Evolutionary conservation across 2,329 filamentous ascomycete species (phyloP).

Genomic region (Fonsecaea pedrosoi): DNA sequence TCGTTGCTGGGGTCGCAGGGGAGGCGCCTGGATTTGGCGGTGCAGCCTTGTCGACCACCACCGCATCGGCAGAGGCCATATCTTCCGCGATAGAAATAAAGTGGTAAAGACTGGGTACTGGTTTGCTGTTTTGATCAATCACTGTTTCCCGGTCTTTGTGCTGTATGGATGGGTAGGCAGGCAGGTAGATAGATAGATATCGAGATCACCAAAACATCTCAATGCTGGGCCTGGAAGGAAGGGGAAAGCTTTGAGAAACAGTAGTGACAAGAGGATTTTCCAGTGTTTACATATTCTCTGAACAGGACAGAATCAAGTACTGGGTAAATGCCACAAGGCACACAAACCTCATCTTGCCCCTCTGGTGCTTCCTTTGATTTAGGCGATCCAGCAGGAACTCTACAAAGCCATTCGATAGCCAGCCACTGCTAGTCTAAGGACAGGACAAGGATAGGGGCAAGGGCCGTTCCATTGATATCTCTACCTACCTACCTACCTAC

Average conservation of each 20-base stretch:
- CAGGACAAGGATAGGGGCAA: no score
- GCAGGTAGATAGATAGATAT: no score
- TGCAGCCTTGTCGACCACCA: constrained; percentile 10
- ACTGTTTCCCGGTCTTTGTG: no score
- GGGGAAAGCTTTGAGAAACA: neutral
- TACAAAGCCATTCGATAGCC: no score
- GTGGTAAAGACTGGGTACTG: neutral
- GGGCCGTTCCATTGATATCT: no score
- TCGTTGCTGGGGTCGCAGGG: neutral
- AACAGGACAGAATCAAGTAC: neutral
- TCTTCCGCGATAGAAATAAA: neutral
- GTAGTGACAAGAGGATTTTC: neutral
- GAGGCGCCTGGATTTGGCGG: neutral
- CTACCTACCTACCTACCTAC: no score
- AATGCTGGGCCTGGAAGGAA: neutral
- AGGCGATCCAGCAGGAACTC: no score
- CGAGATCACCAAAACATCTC: no score
- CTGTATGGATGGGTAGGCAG: no score
- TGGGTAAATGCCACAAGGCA: neutral
- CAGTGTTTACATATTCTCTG: neutral
- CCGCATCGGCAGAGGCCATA: constrained; percentile 1
- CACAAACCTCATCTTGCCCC: no score
- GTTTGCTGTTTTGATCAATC: neutral
- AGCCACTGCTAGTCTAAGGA: no score
- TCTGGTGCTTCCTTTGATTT: no score